A percentile compares a stretch with the other conserved stretches of the same genome.
phyloP scores from a whole-genome alignment of 306 rosid species.

The Dalbergia cultrata region DNA sequence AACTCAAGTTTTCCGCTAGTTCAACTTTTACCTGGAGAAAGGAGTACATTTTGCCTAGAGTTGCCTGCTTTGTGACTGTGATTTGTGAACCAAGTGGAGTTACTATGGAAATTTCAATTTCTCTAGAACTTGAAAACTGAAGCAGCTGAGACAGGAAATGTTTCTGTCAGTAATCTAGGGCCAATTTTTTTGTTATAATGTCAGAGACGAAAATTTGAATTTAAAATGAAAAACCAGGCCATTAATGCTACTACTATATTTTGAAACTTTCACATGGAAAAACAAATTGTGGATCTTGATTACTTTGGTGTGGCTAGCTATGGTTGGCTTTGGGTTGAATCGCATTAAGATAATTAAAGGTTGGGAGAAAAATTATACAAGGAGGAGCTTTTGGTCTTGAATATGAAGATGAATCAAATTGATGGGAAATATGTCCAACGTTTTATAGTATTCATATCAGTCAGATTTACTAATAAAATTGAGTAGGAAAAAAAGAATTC shows the following conservation, averaged over 20 bases:
- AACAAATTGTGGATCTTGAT: conserved; percentile 26
- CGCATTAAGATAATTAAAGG: conserved; percentile 8
- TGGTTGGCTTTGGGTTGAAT: not conserved
- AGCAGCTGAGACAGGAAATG: conserved; percentile 13
- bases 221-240: conserved; percentile 18
- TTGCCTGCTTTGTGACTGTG: conserved; percentile 5
- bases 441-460: conserved; percentile 2
- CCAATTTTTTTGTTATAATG: conserved; percentile 23
- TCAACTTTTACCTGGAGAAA: not conserved
- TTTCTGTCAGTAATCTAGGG: conserved; percentile 21
- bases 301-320: conserved; percentile 16
- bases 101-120: conserved; percentile 9
- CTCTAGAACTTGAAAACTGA: conserved; percentile 32
- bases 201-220: not conserved
- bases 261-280: conserved; percentile 17
- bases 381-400: conserved; percentile 23
- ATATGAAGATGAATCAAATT: conserved; percentile 26
- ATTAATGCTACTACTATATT: conserved; percentile 13
- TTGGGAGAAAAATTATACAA: not conserved
- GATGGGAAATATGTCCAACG: conserved; percentile 25
- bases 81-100: not conserved
- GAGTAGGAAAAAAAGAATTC: not conserved
- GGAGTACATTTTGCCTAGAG: not conserved
- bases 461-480: not conserved
- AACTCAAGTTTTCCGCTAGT: not conserved